phyloP scores from a whole-genome alignment of 768 basidiomycete genomes.

The Mycena kentingensis region DNA sequence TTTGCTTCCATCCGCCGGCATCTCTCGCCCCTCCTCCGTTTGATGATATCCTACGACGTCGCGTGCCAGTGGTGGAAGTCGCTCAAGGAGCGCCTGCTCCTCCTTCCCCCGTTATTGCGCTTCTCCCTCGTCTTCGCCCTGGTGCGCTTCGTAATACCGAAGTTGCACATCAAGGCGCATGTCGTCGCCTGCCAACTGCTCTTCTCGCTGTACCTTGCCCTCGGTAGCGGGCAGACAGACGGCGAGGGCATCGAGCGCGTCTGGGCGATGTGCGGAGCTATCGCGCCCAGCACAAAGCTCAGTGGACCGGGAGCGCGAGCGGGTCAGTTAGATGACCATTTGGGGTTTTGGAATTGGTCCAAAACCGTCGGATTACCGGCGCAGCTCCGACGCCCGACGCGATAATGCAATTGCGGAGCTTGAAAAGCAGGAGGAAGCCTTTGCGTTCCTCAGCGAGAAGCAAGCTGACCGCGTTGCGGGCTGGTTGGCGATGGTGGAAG shows the following conservation, averaged over 20 bases:
- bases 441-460: neutral
- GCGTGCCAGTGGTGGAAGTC: too few species aligned
- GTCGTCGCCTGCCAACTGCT: conserved; percentile 22
- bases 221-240: conserved; percentile 29
- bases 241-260: too few species aligned
- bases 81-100: neutral
- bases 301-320: conserved; percentile 35
- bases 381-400: neutral
- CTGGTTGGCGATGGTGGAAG: too few species aligned
- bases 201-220: conserved; percentile 26
- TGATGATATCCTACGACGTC: conserved; percentile 27
- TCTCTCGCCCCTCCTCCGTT: neutral
- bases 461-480: neutral
- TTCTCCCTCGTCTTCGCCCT: neutral
- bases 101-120: neutral
- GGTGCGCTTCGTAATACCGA: conserved; percentile 23
- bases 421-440: neutral
- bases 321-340: conserved; percentile 31
- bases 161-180: conserved; percentile 31
- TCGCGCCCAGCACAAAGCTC: conserved; percentile 33
- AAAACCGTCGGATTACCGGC: conserved; percentile 26
- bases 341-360: conserved; percentile 29
- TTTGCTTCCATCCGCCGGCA: neutral
- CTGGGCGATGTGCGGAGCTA: too few species aligned
- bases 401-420: neutral